A percentile compares a stretch with the other conserved stretches of the same genome.
These are phyloP conservation scores for Irpex lacteus DNA, from an alignment of 1,284 basidiomycete species.

Conservation along the genomic window DNA sequence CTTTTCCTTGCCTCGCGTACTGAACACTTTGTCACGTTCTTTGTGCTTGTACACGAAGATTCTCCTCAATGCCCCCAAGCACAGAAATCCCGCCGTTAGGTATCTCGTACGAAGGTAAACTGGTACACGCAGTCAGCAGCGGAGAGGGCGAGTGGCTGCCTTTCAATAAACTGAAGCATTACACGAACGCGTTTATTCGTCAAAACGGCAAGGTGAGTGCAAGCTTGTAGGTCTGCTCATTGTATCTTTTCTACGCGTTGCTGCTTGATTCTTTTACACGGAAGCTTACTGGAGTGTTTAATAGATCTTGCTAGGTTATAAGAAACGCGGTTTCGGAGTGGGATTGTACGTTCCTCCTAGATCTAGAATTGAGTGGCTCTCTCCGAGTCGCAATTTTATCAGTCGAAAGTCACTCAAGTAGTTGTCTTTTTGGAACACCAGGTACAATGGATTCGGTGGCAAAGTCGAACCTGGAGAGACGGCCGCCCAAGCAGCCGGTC, in stretches of 20 bases:
- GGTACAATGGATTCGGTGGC: slow-evolving; percentile 75
- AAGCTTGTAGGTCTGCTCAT: background rate
- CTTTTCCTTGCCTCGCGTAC: too few relatives aligned
- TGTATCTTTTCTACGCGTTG: too few relatives aligned
- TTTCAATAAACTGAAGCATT: slow-evolving; percentile 40
- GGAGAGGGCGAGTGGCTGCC: slow-evolving; percentile 41
- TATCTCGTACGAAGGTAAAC: slow-evolving; percentile 29
- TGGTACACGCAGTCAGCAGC: slow-evolving; percentile 25
- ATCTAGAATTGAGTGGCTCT: too few relatives aligned
- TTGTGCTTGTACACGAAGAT: background rate
- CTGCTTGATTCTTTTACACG: background rate
- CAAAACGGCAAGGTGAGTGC: slow-evolving; percentile 32
- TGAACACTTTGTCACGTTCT: too few relatives aligned
- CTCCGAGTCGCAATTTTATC: too few relatives aligned
- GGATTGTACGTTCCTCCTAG: slow-evolving; percentile 35
- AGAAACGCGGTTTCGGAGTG: slow-evolving; percentile 69
- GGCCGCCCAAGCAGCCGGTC: slow-evolving; percentile 53
- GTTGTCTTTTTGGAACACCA: slow-evolving; percentile 21
- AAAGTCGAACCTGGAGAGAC: slow-evolving; percentile 68
- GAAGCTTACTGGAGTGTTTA: too few relatives aligned
- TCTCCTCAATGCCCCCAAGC: background rate
- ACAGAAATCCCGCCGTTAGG: slow-evolving; percentile 31
- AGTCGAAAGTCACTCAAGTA: background rate
- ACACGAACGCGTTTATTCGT: slow-evolving; percentile 60
- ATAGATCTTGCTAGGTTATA: slow-evolving; percentile 62